Evolutionary conservation across 139 green algal species (phyloP).

Genomic region (Ettlia oleoabundans): DNA sequence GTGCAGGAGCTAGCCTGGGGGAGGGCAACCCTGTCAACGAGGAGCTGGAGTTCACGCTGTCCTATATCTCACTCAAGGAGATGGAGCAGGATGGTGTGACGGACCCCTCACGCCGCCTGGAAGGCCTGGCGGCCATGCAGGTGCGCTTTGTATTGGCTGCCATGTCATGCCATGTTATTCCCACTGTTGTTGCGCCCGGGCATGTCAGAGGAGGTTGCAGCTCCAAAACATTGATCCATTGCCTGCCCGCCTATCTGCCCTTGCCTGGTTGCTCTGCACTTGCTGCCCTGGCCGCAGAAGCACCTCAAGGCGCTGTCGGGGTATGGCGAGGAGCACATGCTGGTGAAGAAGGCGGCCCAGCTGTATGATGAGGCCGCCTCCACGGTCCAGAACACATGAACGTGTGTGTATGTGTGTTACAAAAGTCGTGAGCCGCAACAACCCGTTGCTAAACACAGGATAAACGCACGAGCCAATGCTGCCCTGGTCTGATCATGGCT

Average conservation of each 20-base stretch:
- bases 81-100: constrained; percentile 12
- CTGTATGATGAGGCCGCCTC: constrained; percentile 9
- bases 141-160: neutral
- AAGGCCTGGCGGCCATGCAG: constrained; percentile 22
- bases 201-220: neutral
- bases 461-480: too few species aligned
- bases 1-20: constrained; percentile 23
- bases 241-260: neutral
- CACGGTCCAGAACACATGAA: neutral
- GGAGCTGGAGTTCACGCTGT: constrained; percentile 33
- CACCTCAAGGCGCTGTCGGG: constrained; percentile 13
- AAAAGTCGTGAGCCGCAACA: too few species aligned
- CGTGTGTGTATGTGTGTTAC: neutral
- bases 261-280: too few species aligned
- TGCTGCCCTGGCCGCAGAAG: neutral
- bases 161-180: too few species aligned
- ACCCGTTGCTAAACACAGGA: too few species aligned
- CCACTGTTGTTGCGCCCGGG: neutral
- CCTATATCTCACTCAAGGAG: constrained; percentile 10
- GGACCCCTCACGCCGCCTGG: neutral
- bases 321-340: constrained; percentile 46
- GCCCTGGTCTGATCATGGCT: too few species aligned
- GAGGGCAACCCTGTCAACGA: constrained; percentile 34
- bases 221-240: neutral
- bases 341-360: constrained; percentile 34